Base-by-base conservation (phyloP, 2,329 filamentous ascomycete genomes). In the Pseudopyricularia javanii region DNA sequence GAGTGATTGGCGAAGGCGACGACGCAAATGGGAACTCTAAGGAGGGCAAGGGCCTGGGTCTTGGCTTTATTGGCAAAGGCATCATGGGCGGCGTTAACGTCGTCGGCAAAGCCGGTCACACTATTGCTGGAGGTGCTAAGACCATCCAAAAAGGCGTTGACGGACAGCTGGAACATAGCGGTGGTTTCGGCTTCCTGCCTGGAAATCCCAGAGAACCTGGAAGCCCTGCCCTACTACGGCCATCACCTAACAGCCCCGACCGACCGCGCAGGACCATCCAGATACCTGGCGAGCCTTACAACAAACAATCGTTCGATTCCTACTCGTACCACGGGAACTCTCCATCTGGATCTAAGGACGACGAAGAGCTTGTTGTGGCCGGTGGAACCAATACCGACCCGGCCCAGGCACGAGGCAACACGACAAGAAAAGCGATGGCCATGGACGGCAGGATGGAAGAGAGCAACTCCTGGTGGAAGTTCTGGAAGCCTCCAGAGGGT, bases 401-500 rank as follows among this genome's bases (percentile, higher is more conserved):
- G 35, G 45, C 68, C 66, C 8, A 68, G 66, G 9, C 63, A 59
- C 40, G 67, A 33, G 71, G 70, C 14, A 82, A 80, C 58, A 80
- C 76, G 0, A 75, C 76, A 4, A 74, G 79, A 47, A 75, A 73
- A 55, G 60, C 73, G 7, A 67, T 66, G 3, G 71, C 78, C 49
- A 60, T 74, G 37, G 71, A 77, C 3, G 72, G 76, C 11, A 74
- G 78, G 65, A 72, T 74, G 52, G 62, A 67, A 5, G 70, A 74
- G 9, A 66, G 70, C 26, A 65, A 69, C 0, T 69, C 66, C 40
- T 84, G 80, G 71, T 84, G 77, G 69, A 67, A 84, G 55, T 84
- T 85, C 55, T 85, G 81, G 81, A 79, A 81, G 59, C 75, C 78
- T 0, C 81, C 81, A 0, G 66, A 74, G 2, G 81, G 81, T 24